These are phyloP conservation scores for Rhodosorus marinus DNA, from an alignment of 23 red algal species.

Conservation along the genomic window DNA sequence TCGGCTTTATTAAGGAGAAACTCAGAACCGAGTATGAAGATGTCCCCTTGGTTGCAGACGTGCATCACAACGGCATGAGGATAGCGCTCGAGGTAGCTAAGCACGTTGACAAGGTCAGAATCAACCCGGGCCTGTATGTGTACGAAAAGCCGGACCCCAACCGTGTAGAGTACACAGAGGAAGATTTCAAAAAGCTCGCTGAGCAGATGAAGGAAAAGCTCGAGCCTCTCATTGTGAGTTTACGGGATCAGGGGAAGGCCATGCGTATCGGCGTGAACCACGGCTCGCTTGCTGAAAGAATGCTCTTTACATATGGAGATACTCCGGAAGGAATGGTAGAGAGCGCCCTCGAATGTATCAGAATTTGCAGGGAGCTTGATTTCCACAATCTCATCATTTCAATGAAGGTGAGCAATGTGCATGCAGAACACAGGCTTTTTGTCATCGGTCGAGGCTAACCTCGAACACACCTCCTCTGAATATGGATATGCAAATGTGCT, in stretches of 20 bases:
- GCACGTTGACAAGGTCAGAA: constrained; percentile 98
- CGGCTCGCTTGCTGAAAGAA: constrained; percentile 82
- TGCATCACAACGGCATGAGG: constrained; percentile 93
- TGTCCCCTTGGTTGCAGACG: constrained; percentile 92
- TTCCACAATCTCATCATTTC: constrained; percentile 93
- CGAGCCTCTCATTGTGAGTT: constrained; percentile 57
- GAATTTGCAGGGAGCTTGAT: constrained; percentile 88
- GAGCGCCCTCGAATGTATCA: constrained; percentile 77
- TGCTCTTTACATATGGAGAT: constrained; percentile 98
- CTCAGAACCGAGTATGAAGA: constrained; percentile 70
- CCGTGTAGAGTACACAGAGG: constrained; percentile 62
- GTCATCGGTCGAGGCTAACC: no score
- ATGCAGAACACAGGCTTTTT: no score
- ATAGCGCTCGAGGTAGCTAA: constrained; percentile 98
- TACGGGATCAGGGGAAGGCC: constrained; percentile 89
- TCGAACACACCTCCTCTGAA: no score
- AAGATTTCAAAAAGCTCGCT: constrained; percentile 65
- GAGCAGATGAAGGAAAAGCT: constrained; percentile 72
- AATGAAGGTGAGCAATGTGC: no score
- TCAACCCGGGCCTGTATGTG: constrained; percentile 97
- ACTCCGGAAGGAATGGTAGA: constrained; percentile 98
- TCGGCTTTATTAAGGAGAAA: constrained; percentile 91
- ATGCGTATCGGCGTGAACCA: constrained; percentile 98
- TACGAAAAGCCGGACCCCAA: constrained; percentile 88
- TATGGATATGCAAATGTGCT: no score